Base-by-base conservation (phyloP, 345 rosid species). In the Moringa oleifera region DNA sequence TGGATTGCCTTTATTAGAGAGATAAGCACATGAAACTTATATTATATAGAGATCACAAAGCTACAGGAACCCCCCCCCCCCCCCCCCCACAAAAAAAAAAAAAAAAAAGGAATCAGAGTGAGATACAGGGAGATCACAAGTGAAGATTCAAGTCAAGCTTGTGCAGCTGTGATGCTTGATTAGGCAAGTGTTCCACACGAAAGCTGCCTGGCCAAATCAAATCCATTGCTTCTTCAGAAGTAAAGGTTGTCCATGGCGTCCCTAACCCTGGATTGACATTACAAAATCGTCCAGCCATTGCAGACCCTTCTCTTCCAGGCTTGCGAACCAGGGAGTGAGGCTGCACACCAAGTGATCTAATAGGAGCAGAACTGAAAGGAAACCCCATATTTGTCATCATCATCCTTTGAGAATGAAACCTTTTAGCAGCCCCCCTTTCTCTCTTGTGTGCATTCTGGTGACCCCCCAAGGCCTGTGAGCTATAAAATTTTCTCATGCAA, bases 391-490 rank as follows among this genome's bases (percentile, higher is more conserved):
- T 25, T 7, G 64, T n/a, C 75, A 75, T 62, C 70, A 72, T 59
- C 79, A 68, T 75, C 65, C 75, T 65, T 55, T 80, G 67, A 57
- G 74, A 62, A 6, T 75, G 69, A 51, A 57, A 72, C 58, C 76
- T 75, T 53, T 68, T 81, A 2, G 76, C 80, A 17, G 70, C 78
- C 41, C 73, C 78, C 55, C 82, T 68, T 53, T 81, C 85, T 33
- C 80, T 59, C 54, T 77, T 75, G 68, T 81, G 85, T 22, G 85
- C 82, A 33, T 81, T 81, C 41, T 77, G 85, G 31, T 81, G 85
- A 11, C 82, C 85, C 5, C 85, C 85, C 22, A 78, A 60, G 2
- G 85, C 85, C 24, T 81, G 85, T 18, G 85, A 81, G 58, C 80
- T 81, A 21, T 77, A 77, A 33, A 81, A 77, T 59, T 72, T 77